Base-by-base conservation (phyloP, 2,329 filamentous ascomycete species). In the Penicillium vulpinum region DNA sequence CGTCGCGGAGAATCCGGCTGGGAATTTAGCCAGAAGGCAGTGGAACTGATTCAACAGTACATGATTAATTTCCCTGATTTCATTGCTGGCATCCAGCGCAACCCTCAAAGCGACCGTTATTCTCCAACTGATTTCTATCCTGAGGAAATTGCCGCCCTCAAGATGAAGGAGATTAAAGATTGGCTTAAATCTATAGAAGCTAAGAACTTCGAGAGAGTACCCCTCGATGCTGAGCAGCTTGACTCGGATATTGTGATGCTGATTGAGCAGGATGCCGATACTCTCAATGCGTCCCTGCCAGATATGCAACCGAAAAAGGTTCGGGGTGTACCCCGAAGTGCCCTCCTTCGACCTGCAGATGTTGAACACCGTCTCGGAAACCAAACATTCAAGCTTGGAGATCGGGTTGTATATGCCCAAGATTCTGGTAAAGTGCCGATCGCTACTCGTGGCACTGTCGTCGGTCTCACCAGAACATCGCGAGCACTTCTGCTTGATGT, bases 1-100 rank as follows among this genome's bases (percentile, higher is more conserved):
- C 89, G 92, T 66, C 94, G 94, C 70, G 88, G 87, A 4, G 81
- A 86, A 13, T 89, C 86, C 28, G 94, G 95, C 6, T 99, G 95
- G 95, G 94, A 99, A 74, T 99, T 96, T 73, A 97, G 92, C 68
- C 83, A 85, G 48, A 88, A 90, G 64, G 92, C 94, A 1, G 82
- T 97, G 56, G 83, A 88, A 44, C 78, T 99, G 52, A 85, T 99
- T 51, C 84, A 87, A 40, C 84, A 91, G 64, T 99, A 97, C 74
- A 97, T 97, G 89, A 87, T 88, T 57, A 88, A 86, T 16, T 99
- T 99, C 75, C 94, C 94, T 0, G 91, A 97, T 57, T 97, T 99
- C 75, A 93, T 99, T 70, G 91, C 89, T 9, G 91, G 87, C 4
- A 91, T 99, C 61, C 88, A 92, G 72, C 82, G 83, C 59, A 93